Percentiles rank a stretch among this genome's conserved stretches.
Evolutionary conservation across 495 filamentous ascomycete species (phyloP).

Genomic region (Talaromyces wortmannii): DNA sequence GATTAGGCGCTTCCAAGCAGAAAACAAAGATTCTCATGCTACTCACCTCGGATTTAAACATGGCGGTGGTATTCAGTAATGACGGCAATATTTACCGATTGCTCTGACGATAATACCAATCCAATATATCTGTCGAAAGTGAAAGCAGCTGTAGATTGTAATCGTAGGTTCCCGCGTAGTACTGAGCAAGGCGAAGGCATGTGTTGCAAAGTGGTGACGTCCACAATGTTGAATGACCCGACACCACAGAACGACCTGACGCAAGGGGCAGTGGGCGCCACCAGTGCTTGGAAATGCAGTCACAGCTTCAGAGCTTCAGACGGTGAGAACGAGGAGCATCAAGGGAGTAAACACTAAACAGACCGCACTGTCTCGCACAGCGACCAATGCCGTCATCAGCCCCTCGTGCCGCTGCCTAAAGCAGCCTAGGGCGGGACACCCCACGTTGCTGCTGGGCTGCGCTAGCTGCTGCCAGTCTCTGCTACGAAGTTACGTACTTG

Average conservation of each 20-base stretch:
- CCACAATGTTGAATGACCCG: no score
- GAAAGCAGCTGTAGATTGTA: no score
- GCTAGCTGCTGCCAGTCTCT: background rate
- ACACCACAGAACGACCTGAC: conserved; percentile 9
- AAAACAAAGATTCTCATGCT: background rate
- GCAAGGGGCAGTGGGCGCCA: background rate
- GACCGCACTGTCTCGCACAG: background rate
- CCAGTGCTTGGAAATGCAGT: background rate
- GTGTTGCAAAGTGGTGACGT: no score
- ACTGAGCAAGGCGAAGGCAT: no score
- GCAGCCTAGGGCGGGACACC: background rate
- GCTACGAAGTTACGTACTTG: no score
- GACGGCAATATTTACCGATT: background rate
- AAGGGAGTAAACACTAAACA: background rate
- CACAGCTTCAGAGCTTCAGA: background rate
- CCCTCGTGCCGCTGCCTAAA: background rate
- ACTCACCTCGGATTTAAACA: conserved; percentile 6
- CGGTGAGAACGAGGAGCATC: background rate
- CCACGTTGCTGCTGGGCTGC: background rate
- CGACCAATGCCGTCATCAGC: background rate
- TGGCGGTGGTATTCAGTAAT: background rate
- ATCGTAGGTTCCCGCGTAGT: no score
- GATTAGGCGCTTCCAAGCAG: background rate
- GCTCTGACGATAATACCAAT: no score
- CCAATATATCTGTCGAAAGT: no score